Base-by-base conservation (phyloP, 495 filamentous ascomycete species). In the Penicillium malachiteum region DNA sequence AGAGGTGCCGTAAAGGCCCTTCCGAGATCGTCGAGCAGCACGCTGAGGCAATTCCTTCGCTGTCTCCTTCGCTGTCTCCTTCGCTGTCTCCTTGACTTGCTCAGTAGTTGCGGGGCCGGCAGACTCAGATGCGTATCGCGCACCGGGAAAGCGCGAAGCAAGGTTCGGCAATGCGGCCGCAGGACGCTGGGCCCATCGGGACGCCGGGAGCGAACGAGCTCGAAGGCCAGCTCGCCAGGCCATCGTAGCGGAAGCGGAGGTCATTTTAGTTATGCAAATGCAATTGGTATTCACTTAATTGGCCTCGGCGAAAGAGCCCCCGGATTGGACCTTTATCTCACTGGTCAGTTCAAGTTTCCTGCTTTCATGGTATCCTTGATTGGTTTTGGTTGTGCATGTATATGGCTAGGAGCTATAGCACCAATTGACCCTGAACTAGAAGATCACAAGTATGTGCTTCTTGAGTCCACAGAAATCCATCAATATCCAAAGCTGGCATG, bases 1-100 rank as follows among this genome's bases (percentile, higher is more conserved):
- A 3, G 83, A 75, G 14, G 82, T 80, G 44, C 84, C 78, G 50
- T 83, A 81, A 17, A 87, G 53, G 41, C 80, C 50, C 46, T 80
- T 80, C 46, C 63, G 63, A n/a, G 74, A 64, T 7, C 60, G 45
- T 8, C 72, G 72, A 34, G 62, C 68, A 0, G 68, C 64, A 48
- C 68, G 69, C 56, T 70, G 72, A 0, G 72, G 70, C 7, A 66
- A 55, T 31, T 69, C 71, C 53, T 72, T 74, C 11, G 62, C 48
- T 3, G 56, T 45, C 56, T 69, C 64, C 47, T 70, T 67, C 16
- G 44, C 56, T 1, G 55, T 54, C 41, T 63, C 64, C 8, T 55
- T 39, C 13, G 60, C 54, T 3, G 62, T 37, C 2, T 56, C 54
- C 35, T 52, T 26, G 4, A 26, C 52, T 26, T 46, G 51, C 49